Percentiles rank a stretch among this genome's conserved stretches.
Evolutionary conservation across 2,329 filamentous ascomycete genomes (phyloP).

Genomic region (Fusarium fujikuroi): DNA sequence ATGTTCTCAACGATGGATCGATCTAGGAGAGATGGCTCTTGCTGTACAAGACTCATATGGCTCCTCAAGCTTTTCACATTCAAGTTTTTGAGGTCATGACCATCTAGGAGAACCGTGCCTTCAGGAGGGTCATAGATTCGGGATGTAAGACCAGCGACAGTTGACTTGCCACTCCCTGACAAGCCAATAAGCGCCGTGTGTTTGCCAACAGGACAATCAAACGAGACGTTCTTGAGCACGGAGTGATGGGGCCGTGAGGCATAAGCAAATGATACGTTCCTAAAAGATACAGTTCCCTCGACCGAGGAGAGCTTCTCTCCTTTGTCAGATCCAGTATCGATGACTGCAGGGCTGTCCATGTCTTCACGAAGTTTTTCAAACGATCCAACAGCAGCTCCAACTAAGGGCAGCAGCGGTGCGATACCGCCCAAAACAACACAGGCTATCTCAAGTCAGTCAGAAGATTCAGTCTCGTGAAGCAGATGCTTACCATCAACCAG

Average conservation of each 20-base stretch:
- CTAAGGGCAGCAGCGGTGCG: conserved; percentile 70
- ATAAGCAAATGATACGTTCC: conserved; percentile 58
- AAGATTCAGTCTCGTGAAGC: too few relatives aligned
- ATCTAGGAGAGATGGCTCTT: conserved; percentile 57
- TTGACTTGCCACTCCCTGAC: conserved; percentile 68
- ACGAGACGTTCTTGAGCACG: conserved; percentile 57
- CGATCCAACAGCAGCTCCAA: conserved; percentile 66
- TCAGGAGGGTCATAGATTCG: conserved; percentile 67
- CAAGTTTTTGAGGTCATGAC: conserved; percentile 57
- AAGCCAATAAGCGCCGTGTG: conserved; percentile 68
- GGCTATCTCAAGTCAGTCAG: conserved; percentile 49
- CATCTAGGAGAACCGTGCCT: conserved; percentile 60
- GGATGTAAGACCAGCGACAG: conserved; percentile 64
- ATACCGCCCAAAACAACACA: conserved; percentile 72
- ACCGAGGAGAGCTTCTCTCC: conserved; percentile 57
- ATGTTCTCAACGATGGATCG: conserved; percentile 63
- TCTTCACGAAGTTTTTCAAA: conserved; percentile 68
- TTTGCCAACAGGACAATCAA: conserved; percentile 60
- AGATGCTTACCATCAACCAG: conserved; percentile 64
- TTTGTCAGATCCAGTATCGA: conserved; percentile 54
- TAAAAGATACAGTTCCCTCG: conserved; percentile 52
- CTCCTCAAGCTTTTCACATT: conserved; percentile 58
- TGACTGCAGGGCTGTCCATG: conserved; percentile 62
- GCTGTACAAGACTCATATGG: conserved; percentile 57
- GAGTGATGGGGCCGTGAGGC: conserved; percentile 54